Evolutionary conservation across 371 early-diverging fungal species (phyloP).

Genomic region (Dentiscutata heterogama): DNA sequence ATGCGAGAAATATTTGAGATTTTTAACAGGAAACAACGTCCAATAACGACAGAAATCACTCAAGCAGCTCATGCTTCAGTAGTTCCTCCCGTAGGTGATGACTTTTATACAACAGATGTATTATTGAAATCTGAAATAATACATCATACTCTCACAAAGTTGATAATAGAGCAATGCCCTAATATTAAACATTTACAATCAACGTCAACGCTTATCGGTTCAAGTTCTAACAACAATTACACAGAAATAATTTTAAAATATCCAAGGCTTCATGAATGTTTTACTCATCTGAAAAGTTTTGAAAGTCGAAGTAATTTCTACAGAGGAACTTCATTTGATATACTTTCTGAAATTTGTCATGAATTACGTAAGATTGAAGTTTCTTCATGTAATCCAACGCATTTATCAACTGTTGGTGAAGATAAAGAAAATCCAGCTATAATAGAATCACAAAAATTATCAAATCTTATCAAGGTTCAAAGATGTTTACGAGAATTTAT

Average conservation of each 20-base stretch:
- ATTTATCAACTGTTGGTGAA: not conserved
- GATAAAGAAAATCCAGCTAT: not conserved
- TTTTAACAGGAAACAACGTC: too few species aligned
- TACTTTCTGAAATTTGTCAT: not conserved
- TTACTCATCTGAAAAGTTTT: not conserved
- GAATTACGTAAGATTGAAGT: not conserved
- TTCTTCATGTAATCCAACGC: not conserved
- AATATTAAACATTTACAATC: not conserved
- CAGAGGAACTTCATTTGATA: conserved; percentile 2
- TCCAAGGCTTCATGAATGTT: not conserved
- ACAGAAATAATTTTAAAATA: not conserved
- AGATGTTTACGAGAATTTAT: not conserved
- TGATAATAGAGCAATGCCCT: not conserved
- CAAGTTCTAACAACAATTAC: not conserved
- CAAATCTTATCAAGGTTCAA: not conserved
- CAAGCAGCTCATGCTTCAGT: not conserved
- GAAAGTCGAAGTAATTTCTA: not conserved
- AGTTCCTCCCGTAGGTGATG: not conserved
- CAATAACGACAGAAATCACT: not conserved
- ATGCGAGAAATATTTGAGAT: not conserved
- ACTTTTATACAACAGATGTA: not conserved
- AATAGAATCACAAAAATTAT: not conserved
- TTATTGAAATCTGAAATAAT: not conserved
- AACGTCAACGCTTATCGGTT: not conserved
- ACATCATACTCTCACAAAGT: not conserved